Percentiles rank a stretch among this genome's conserved stretches.
phyloP scores from a whole-genome alignment of 495 filamentous ascomycete species.

The Letharia lupina region DNA sequence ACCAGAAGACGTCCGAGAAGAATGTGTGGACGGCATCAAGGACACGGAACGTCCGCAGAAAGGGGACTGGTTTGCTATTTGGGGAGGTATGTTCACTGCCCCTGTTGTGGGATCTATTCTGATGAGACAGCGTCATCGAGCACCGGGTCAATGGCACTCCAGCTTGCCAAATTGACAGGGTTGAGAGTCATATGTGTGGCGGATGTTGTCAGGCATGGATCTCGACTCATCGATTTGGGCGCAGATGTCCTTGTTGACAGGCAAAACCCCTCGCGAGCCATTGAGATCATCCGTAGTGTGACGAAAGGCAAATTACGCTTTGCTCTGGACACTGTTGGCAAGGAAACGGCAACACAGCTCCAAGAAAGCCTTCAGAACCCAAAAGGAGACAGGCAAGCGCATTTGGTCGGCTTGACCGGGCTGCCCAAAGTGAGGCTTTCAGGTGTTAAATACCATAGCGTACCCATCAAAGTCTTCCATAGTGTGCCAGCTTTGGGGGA shows the following conservation, averaged over 20 bases:
- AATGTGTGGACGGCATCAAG: conserved; percentile 42
- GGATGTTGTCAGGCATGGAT: conserved; percentile 53
- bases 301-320: conserved; percentile 49
- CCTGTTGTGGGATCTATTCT: not conserved
- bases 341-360: conserved; percentile 46
- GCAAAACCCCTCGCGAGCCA: conserved; percentile 48
- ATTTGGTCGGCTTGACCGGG: conserved; percentile 56
- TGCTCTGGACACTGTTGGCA: conserved; percentile 53
- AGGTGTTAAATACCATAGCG: conserved; percentile 47
- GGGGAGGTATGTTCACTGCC: conserved; percentile 48
- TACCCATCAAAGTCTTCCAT: conserved; percentile 65
- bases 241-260: conserved; percentile 56
- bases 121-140: conserved; percentile 46
- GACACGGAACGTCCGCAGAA: conserved; percentile 36
- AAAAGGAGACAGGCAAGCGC: conserved; percentile 30
- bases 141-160: conserved; percentile 49
- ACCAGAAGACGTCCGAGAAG: conserved; percentile 44
- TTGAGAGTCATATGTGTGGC: conserved; percentile 50
- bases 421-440: conserved; percentile 43
- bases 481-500: conserved; percentile 49
- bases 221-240: conserved; percentile 41
- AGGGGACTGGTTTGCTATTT: conserved; percentile 61
- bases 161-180: conserved; percentile 52
- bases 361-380: conserved; percentile 36
- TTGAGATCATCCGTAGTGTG: conserved; percentile 50